Conservation (phyloP, 257 asterid genomes). For the Ehretia macrophylla region DNA sequence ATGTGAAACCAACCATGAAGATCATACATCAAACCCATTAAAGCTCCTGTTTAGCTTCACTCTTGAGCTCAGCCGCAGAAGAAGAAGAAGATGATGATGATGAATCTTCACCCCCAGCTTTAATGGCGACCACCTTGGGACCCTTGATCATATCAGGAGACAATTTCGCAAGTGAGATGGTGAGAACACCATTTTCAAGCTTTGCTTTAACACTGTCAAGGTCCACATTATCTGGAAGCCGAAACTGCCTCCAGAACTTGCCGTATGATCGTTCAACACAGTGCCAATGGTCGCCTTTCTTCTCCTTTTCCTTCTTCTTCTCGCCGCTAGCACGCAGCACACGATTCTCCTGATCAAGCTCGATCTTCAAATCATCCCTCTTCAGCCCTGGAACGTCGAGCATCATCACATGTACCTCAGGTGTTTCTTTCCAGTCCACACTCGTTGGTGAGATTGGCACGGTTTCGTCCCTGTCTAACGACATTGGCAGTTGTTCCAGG, state of each 20-base stretch:
- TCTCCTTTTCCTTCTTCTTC: slow-evolving; percentile 12
- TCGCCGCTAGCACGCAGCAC: slow-evolving; percentile 20
- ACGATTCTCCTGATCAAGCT: slow-evolving; percentile 18
- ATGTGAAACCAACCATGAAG: not conserved
- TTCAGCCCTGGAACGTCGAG: slow-evolving; percentile 25
- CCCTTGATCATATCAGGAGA: slow-evolving; percentile 19
- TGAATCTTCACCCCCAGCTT: not conserved
- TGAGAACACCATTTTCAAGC: slow-evolving; percentile 28
- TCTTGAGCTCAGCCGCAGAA: not conserved
- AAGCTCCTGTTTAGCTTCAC: slow-evolving; percentile 13
- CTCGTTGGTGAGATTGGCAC: not conserved
- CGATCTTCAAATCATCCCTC: slow-evolving; percentile 22
- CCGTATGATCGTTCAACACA: slow-evolving; percentile 16
- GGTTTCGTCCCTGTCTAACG: slow-evolving; percentile 15
- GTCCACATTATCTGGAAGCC: slow-evolving; percentile 25
- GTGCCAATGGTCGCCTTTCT: slow-evolving; percentile 19
- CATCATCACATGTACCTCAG: slow-evolving; percentile 12
- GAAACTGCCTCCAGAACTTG: slow-evolving; percentile 28
- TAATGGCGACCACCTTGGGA: slow-evolving; percentile 16
- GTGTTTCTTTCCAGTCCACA: slow-evolving; percentile 31
- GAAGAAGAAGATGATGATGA: not conserved
- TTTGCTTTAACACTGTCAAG: slow-evolving; percentile 15
- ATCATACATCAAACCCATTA: not conserved
- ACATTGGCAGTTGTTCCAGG: slow-evolving; percentile 23
- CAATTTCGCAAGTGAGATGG: slow-evolving; percentile 15